Evolutionary conservation across 805 yeast genomes (phyloP), one percentile per base, ranked within the genome.

Genomic region (Komagataella kurtzmanii): DNA sequence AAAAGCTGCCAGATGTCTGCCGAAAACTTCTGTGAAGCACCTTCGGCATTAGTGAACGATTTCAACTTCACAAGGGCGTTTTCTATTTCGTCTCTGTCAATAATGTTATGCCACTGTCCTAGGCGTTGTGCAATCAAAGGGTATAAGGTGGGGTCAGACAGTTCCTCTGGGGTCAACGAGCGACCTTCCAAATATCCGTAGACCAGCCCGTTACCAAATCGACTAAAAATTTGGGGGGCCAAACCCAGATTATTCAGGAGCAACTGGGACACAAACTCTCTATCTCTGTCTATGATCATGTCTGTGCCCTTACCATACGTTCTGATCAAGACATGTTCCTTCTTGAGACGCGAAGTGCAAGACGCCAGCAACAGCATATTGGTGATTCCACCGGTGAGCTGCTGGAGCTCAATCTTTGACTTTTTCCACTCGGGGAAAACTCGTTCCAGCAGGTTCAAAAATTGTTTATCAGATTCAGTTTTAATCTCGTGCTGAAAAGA

Each of bases 301-400:
- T 74, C 76, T 1, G 93, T 85, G 10, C 89, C 89, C 52, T 77
- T 75, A 7, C 93, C 93, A 57, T 85, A 85, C 0, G 85, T 81
- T 53, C 93, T 69, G 52, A 85, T 80, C 17, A 85, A 70, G 0
- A 76, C 80, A 5, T 64, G 66, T 51, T 73, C 75, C 8, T 58
- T 50, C 17, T 30, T 44, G 50, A 54, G 70, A 7, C 65, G 64
- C 57, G 82, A 76, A 24, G 74, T 68, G 3, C 40, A 30, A 14
- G 40, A 8, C 40, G 40, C 40, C 40, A 30, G 40, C 40, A 80
- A 59, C 49, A 80, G 70, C 81, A 78, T 77, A 58, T 80, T 80
- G 17, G 85, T 80, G 56, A 80, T 80, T 8, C 85, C 85, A 1
- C 85, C 85, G 0, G 83, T 77, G 36, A 80, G 61, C 52, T 73